phyloP scores from a whole-genome alignment of 169 alveolate species.

The Eimeria acervulina region DNA sequence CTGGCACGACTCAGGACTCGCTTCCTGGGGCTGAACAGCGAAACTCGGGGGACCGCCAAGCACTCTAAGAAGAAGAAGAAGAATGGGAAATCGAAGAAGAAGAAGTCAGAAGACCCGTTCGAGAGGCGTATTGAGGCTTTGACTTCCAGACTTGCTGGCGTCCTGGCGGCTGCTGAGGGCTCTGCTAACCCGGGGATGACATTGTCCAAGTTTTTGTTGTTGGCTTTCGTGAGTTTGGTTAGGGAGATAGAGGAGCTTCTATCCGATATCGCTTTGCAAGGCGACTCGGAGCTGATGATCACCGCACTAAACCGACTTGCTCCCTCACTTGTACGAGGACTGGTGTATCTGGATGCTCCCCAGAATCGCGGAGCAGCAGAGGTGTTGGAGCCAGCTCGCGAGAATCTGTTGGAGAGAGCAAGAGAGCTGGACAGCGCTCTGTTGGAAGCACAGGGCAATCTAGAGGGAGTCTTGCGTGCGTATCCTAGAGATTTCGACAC shows the following conservation, averaged over 20 bases:
- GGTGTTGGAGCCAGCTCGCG: conserved; percentile 1
- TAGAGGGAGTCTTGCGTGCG: neutral
- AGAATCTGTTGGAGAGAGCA: neutral
- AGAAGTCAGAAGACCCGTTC: neutral
- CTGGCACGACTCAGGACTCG: conserved; percentile 28
- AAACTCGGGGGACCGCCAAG: neutral
- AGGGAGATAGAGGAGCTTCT: neutral
- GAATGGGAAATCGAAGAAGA: neutral
- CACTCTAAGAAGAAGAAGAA: neutral
- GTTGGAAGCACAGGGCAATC: neutral
- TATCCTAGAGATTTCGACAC: neutral
- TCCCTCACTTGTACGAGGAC: conserved; percentile 10
- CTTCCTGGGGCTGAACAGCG: neutral
- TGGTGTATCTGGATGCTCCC: conserved; percentile 22
- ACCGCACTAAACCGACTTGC: neutral
- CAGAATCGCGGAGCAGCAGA: neutral
- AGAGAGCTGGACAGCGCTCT: conserved; percentile 14
- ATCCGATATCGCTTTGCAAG: neutral
- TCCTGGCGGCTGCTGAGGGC: conserved; percentile 7
- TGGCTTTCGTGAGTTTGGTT: neutral
- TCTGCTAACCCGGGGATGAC: neutral
- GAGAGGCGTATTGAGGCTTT: neutral
- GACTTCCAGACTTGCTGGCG: conserved; percentile 28
- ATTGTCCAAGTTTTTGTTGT: neutral
- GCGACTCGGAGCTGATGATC: conserved; percentile 13